Evolutionary conservation across 768 basidiomycete genomes (phyloP), one percentile per base, ranked within the genome.

Genomic region (Pleurotus eryngii): DNA sequence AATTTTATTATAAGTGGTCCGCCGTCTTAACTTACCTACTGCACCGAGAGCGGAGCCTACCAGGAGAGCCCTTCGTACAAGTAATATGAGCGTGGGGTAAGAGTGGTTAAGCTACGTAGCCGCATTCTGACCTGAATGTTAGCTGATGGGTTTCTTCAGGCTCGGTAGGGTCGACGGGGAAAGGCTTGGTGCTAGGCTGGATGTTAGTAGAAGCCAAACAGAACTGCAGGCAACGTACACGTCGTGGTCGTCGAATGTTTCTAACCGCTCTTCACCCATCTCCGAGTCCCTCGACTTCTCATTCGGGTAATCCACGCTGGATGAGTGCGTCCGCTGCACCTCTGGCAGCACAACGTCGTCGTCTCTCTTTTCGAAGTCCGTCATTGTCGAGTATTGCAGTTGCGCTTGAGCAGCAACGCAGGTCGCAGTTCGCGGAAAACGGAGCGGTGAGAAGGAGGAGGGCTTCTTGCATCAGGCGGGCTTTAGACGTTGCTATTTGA

Each of bases 11-110:
- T n/a, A 5, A 49, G 17, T 15, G 11, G 40, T 3, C 30, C 7
- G 3, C 1, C 7, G 8, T 35, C 8, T 9, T 26, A 7, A 64
- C 66, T 48, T 48, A 70, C 70, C 70, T 63, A 85, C 60, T 40
- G 77, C 80, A 27, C 84, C 81, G 26, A 86, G 74, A 14, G 55
- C 59, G 62, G 77, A 77, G 57, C 82, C 81, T 57, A 82, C 78
- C 49, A 82, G 59, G 17, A 85, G 59, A 46, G 81, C 77, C 55
- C 82, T 74, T 9, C 42, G 12, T 0, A 27, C 27, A 46, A 20
- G 46, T 2, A 56, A 3, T 17, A 9, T 49, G 11, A 57, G 30
- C 15, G 9, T 30, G 12, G 5, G 30, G 8, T 11, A 35, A 3
- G 11, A 35, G 30, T 35, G 30, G 30, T 11, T 9, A 9, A 5